phyloP scores from a whole-genome alignment of 2,329 filamentous ascomycete species.

The Stagonosporopsis chrysanthemi region DNA sequence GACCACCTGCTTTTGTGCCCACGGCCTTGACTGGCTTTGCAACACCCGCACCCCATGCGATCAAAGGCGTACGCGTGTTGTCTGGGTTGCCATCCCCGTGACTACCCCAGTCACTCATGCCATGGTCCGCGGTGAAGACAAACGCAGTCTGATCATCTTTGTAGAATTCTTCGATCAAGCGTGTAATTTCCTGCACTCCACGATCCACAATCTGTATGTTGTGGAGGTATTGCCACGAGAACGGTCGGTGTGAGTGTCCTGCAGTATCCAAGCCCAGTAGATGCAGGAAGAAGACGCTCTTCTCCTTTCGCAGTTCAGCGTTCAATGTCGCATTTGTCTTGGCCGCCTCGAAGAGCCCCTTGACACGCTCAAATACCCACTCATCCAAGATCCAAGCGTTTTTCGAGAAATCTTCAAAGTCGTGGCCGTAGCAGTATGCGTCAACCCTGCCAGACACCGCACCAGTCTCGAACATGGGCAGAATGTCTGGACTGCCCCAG shows the following conservation, averaged over 20 bases:
- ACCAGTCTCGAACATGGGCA: constrained; percentile 97
- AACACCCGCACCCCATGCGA: constrained; percentile 92
- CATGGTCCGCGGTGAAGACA: constrained; percentile 96
- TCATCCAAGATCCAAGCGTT: constrained; percentile 82
- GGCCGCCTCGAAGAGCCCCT: constrained; percentile 82
- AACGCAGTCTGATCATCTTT: constrained; percentile 83
- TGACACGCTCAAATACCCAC: constrained; percentile 97
- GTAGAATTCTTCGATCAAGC: constrained; percentile 86
- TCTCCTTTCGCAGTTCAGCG: constrained; percentile 77
- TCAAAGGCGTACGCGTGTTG: constrained; percentile 92
- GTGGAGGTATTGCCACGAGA: constrained; percentile 92
- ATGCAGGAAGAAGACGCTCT: constrained; percentile 93
- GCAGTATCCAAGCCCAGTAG: constrained; percentile 90
- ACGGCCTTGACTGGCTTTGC: constrained; percentile 71
- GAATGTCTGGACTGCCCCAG: constrained; percentile 97
- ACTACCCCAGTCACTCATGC: constrained; percentile 99
- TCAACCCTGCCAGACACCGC: constrained; percentile 87
- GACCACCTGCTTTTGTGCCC: constrained; percentile 72
- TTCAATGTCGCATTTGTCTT: constrained; percentile 78
- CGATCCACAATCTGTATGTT: constrained; percentile 95
- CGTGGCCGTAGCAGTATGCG: constrained; percentile 81
- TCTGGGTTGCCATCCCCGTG: constrained; percentile 98
- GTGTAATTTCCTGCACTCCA: constrained; percentile 83
- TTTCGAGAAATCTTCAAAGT: constrained; percentile 88
- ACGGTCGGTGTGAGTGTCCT: constrained; percentile 85